phyloP scores from a whole-genome alignment of 192 early-diverging fungal genomes.

The Coemansia furcata region DNA sequence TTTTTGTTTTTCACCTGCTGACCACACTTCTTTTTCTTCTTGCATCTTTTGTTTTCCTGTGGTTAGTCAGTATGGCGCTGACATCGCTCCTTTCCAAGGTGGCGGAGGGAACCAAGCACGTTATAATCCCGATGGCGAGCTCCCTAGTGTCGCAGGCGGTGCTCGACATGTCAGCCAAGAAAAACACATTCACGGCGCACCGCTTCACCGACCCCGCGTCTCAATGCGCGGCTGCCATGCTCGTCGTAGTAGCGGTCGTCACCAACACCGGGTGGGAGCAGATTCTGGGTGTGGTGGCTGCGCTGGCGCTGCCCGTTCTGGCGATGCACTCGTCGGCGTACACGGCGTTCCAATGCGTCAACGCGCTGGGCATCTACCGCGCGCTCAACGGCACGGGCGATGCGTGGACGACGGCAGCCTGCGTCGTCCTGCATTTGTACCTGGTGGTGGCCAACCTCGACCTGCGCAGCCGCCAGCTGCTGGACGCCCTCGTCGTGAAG shows the following conservation, averaged over 20 bases:
- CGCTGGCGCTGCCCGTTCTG: slow-evolving; percentile 2
- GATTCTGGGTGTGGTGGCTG: not conserved
- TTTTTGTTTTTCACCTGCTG: not conserved
- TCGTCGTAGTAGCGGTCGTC: slow-evolving; percentile 1
- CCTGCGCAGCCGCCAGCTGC: slow-evolving; percentile 2
- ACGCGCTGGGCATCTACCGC: slow-evolving; percentile 17
- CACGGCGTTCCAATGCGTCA: slow-evolving; percentile 15
- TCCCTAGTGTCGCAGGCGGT: not conserved
- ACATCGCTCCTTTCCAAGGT: not conserved
- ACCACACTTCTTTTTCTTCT: not conserved
- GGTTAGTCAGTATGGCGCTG: slow-evolving; percentile 4
- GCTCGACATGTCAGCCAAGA: not conserved
- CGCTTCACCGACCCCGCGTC: not conserved
- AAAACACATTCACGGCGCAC: not conserved
- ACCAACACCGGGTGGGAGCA: not conserved
- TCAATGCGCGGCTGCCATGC: slow-evolving; percentile 3
- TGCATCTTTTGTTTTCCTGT: not conserved
- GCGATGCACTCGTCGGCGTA: not conserved
- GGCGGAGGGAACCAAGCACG: not conserved
- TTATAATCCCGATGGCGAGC: not conserved
- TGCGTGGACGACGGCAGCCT: not conserved
- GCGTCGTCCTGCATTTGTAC: not conserved
- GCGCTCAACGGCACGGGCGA: not conserved
- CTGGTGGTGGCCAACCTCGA: slow-evolving; percentile 18
- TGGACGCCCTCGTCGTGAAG: slow-evolving; percentile 3